Evolutionary conservation across 208 protist genomes (phyloP).

Genomic region (Leishmania guyanensis): DNA sequence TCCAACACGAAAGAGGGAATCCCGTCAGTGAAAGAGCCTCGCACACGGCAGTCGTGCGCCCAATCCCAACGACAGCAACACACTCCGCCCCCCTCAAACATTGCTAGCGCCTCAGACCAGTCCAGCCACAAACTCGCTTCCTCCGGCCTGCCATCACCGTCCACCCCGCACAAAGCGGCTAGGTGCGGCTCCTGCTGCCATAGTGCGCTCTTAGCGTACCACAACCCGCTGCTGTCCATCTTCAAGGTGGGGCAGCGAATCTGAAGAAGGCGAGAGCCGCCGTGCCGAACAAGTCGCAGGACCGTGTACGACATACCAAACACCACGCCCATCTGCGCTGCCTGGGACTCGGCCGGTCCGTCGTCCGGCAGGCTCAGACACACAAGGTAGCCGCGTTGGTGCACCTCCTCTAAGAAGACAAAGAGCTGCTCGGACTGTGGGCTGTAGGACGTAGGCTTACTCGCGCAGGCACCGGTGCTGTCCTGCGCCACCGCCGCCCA

Average conservation of each 20-base stretch:
- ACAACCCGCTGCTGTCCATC: conserved; percentile 30
- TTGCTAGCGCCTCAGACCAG: conserved; percentile 48
- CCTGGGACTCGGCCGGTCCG: conserved; percentile 16
- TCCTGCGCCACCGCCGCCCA: conserved; percentile 28
- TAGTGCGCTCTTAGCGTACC: conserved; percentile 33
- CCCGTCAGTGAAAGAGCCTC: conserved; percentile 46
- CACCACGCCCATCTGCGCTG: conserved; percentile 27
- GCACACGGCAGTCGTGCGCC: conserved; percentile 53
- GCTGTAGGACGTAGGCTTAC: background rate
- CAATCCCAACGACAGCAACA: conserved; percentile 36
- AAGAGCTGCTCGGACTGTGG: conserved; percentile 37
- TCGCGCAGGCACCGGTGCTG: background rate
- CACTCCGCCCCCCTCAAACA: conserved; percentile 67
- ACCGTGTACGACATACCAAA: conserved; percentile 57
- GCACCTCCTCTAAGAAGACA: conserved; percentile 14
- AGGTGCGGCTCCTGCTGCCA: conserved; percentile 48
- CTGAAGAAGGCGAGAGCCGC: conserved; percentile 35
- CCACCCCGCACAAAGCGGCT: conserved; percentile 29
- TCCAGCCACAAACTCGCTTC: conserved; percentile 51
- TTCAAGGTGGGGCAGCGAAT: conserved; percentile 34
- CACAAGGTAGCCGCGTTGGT: conserved; percentile 35
- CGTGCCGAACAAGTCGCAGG: conserved; percentile 31
- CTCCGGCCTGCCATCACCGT: conserved; percentile 10
- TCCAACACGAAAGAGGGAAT: conserved; percentile 50
- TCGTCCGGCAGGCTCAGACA: conserved; percentile 47